phyloP scores from a whole-genome alignment of 2,329 filamentous ascomycete genomes.

The Aspergillus flavus region DNA sequence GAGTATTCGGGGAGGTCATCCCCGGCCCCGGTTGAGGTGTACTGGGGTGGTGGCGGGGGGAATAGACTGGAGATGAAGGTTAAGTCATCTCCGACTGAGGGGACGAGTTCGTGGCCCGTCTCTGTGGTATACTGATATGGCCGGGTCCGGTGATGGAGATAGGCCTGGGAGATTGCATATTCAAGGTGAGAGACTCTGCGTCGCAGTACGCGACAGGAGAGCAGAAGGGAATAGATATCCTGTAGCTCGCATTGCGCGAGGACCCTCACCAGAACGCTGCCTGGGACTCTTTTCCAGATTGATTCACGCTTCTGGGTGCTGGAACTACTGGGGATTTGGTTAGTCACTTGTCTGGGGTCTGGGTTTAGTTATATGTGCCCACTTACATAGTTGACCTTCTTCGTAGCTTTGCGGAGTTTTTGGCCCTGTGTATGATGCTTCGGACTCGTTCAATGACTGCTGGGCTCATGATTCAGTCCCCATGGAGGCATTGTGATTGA shows the following conservation, averaged over 20 bases:
- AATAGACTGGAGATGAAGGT: conserved; percentile 30
- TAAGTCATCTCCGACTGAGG: conserved; percentile 27
- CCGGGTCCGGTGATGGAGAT: conserved; percentile 21
- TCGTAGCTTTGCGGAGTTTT: background rate
- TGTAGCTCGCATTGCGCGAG: conserved; percentile 23
- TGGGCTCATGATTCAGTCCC: conserved; percentile 9
- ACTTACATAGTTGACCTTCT: conserved; percentile 9
- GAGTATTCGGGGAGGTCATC: conserved; percentile 29
- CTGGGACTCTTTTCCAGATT: conserved; percentile 26
- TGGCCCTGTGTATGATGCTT: conserved; percentile 2
- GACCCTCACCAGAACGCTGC: conserved; percentile 21
- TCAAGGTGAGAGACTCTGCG: conserved; percentile 23
- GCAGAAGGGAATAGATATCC: conserved; percentile 23
- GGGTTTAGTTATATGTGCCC: background rate
- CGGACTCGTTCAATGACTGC: conserved; percentile 6
- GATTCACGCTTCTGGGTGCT: conserved; percentile 11
- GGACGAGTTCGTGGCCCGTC: background rate
- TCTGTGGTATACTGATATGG: background rate
- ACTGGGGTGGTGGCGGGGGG: conserved; percentile 30
- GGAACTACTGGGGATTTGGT: background rate
- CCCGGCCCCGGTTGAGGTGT: conserved; percentile 15
- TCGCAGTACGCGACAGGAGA: conserved; percentile 25
- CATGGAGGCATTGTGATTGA: background rate
- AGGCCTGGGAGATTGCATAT: conserved; percentile 24
- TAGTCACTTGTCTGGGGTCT: background rate